Conservation (phyloP, 441 rosid species). For the Brassica balearica region DNA sequence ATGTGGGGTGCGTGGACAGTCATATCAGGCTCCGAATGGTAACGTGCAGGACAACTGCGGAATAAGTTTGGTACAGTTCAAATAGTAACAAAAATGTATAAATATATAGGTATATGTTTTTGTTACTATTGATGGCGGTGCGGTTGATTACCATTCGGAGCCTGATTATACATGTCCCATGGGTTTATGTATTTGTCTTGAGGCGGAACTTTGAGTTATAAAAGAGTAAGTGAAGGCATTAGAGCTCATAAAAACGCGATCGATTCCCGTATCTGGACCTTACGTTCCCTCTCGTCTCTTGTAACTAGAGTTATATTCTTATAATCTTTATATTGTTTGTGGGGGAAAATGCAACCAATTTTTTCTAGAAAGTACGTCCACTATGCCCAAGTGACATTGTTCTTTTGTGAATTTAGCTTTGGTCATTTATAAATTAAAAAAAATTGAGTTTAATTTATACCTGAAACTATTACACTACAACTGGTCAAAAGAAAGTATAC, state of each 20-base stretch:
- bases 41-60: too few species aligned
- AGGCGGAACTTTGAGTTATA: background rate
- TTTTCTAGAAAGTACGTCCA: too few species aligned
- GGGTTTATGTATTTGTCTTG: background rate
- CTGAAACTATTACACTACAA: background rate
- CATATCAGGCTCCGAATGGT: too few species aligned
- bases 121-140: too few species aligned
- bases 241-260: background rate
- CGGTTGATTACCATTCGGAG: too few species aligned
- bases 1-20: too few species aligned
- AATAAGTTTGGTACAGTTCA: too few species aligned
- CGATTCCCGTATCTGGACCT: background rate
- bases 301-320: background rate
- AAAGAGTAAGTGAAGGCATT: background rate
- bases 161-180: background rate
- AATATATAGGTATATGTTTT: too few species aligned
- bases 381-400: background rate
- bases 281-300: background rate
- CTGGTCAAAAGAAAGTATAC: background rate
- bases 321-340: background rate
- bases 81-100: too few species aligned
- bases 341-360: background rate
- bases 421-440: background rate
- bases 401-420: background rate
- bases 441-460: background rate